Evolutionary conservation across 805 yeast genomes (phyloP).

Genomic region (Gaillardinia entomophila): DNA sequence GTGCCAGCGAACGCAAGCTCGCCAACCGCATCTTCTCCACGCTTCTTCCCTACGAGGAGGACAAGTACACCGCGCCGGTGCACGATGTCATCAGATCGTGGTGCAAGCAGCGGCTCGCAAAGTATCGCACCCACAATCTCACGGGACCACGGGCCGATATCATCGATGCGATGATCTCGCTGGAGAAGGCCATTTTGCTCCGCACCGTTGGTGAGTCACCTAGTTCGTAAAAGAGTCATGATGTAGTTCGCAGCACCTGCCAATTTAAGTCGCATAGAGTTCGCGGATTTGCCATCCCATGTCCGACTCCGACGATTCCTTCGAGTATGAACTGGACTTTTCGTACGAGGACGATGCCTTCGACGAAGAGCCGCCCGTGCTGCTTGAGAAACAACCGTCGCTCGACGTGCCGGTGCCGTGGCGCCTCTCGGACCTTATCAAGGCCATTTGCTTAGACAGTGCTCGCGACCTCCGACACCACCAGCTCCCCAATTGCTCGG

Average conservation of each 20-base stretch:
- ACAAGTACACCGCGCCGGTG: slow-evolving; percentile 4
- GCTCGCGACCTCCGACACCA: slow-evolving; percentile 14
- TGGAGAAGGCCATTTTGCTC: slow-evolving; percentile 24
- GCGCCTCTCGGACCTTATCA: slow-evolving; percentile 20
- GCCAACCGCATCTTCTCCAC: slow-evolving; percentile 11
- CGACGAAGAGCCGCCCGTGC: slow-evolving; percentile 1
- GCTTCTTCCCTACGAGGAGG: slow-evolving; percentile 10
- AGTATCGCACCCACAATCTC: slow-evolving; percentile 9
- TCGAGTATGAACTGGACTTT: slow-evolving; percentile 9
- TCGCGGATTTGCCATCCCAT: too few species aligned
- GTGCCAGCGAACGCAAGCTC: slow-evolving; percentile 16
- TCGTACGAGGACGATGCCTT: slow-evolving; percentile 13
- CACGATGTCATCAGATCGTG: slow-evolving; percentile 14
- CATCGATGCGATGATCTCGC: slow-evolving; percentile 13
- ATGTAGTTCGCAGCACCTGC: too few species aligned
- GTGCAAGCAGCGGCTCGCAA: slow-evolving; percentile 19
- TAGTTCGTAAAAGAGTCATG: slow-evolving; percentile 8
- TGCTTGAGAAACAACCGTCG: slow-evolving; percentile 6
- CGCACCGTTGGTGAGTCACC: too few species aligned
- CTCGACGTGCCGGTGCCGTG: slow-evolving; percentile 15
- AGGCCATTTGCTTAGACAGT: slow-evolving; percentile 16
- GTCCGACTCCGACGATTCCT: slow-evolving; percentile 1
- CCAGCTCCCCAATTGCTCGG: slow-evolving; percentile 20
- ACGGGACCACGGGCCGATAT: slow-evolving; percentile 3
- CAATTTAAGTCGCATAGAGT: too few species aligned